These are phyloP conservation scores for Haplosporangium sp. DNA, from an alignment of 371 early-diverging fungal species.

Conservation along the genomic window DNA sequence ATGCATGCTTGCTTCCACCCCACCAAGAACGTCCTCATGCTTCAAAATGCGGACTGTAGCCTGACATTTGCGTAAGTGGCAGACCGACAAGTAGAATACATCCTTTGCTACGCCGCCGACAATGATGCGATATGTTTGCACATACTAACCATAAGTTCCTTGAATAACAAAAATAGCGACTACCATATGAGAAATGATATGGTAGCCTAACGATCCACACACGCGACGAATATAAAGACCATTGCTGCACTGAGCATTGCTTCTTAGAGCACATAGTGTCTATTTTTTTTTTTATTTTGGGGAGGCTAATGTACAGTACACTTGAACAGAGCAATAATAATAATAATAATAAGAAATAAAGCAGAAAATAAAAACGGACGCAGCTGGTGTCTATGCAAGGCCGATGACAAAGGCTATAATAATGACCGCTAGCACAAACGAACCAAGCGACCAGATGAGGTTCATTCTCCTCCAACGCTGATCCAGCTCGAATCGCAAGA, in stretches of 20 bases:
- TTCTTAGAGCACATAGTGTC: too few relatives aligned
- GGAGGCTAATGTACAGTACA: too few relatives aligned
- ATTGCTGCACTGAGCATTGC: too few relatives aligned
- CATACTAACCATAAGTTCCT: not conserved
- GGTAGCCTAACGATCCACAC: constrained; percentile 2
- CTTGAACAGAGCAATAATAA: not conserved
- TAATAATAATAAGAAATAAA: constrained; percentile 2
- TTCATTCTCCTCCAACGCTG: constrained; percentile 34
- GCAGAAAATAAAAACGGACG: not conserved
- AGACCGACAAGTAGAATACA: not conserved
- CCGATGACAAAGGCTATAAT: constrained; percentile 16
- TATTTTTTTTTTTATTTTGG: too few relatives aligned
- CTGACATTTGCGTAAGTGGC: constrained; percentile 33
- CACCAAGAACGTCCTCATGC: constrained; percentile 25
- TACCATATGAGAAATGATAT: constrained; percentile 12
- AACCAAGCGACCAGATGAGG: constrained; percentile 30
- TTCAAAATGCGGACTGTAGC: constrained; percentile 14
- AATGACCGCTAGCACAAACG: constrained; percentile 26
- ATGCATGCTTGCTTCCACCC: constrained; percentile 36
- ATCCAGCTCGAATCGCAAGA: constrained; percentile 32
- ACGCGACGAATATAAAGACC: not conserved
- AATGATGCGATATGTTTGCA: too few relatives aligned
- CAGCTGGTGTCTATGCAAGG: not conserved
- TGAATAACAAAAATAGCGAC: constrained; percentile 3
- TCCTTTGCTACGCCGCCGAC: too few relatives aligned